These are phyloP conservation scores for Symmetrospora coprosmae DNA, from an alignment of 768 basidiomycete genomes.

Conservation along the genomic window DNA sequence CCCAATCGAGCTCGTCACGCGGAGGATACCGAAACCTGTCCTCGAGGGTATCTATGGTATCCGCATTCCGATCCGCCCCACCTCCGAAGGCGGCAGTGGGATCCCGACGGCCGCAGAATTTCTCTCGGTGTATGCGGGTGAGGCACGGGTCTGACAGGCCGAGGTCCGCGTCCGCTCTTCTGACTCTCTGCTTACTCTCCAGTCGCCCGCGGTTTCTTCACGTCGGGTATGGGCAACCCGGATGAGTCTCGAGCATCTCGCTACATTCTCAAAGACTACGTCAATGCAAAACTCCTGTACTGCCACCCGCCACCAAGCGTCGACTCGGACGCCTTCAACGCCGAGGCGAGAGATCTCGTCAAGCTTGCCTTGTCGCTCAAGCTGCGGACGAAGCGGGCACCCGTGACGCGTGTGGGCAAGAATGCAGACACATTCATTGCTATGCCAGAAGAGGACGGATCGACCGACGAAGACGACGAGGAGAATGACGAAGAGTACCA, in stretches of 20 bases:
- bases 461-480: constrained; percentile 26
- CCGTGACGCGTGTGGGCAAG: constrained; percentile 69
- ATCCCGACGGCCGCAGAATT: constrained; percentile 57
- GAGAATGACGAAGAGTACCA: constrained; percentile 32
- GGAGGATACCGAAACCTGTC: constrained; percentile 63
- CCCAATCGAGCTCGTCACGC: constrained; percentile 60
- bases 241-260: constrained; percentile 90
- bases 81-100: constrained; percentile 76
- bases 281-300: constrained; percentile 79
- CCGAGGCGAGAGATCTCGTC: constrained; percentile 48
- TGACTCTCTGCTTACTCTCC: constrained; percentile 23
- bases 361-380: constrained; percentile 45
- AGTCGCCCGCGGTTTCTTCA: constrained; percentile 87
- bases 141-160: constrained; percentile 39
- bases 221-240: constrained; percentile 89
- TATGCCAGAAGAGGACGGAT: constrained; percentile 19
- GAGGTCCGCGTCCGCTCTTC: not conserved
- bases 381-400: constrained; percentile 73
- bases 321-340: constrained; percentile 58
- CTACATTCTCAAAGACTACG: constrained; percentile 88
- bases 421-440: constrained; percentile 67
- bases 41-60: constrained; percentile 85
- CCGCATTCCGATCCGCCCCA: constrained; percentile 48
- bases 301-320: constrained; percentile 67
- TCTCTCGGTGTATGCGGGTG: constrained; percentile 80